A percentile compares a stretch with the other conserved stretches of the same genome.
Evolutionary conservation across 2,329 filamentous ascomycete species (phyloP).

Genomic region (Magnaporthales sp.): DNA sequence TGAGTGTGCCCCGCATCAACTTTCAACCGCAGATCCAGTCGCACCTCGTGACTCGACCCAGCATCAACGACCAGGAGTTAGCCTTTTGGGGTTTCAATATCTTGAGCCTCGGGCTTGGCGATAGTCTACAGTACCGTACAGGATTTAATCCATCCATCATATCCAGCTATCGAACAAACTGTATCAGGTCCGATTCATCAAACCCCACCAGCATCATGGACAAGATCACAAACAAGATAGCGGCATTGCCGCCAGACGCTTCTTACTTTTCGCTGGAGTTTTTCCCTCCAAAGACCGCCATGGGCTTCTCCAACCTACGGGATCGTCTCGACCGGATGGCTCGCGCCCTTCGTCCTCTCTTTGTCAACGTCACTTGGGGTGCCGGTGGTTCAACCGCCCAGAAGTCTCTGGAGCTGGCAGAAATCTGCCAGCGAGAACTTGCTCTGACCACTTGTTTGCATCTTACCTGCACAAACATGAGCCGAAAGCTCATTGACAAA

Average conservation of each 20-base stretch:
- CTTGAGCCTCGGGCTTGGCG: background rate
- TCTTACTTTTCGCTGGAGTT: conserved; percentile 97
- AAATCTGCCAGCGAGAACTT: conserved; percentile 87
- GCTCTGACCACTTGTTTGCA: conserved; percentile 92
- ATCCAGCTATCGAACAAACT: background rate
- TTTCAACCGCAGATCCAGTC: background rate
- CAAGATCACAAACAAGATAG: conserved; percentile 93
- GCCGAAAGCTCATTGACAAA: conserved; percentile 72
- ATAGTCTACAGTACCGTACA: background rate
- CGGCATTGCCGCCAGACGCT: conserved; percentile 70
- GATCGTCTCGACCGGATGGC: conserved; percentile 93
- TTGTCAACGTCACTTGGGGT: conserved; percentile 97
- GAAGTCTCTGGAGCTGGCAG: conserved; percentile 88
- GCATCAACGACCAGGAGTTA: background rate
- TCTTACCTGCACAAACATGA: conserved; percentile 98
- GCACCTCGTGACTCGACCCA: background rate
- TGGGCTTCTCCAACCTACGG: conserved; percentile 91
- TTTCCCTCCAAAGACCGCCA: conserved; percentile 95
- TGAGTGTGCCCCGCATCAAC: background rate
- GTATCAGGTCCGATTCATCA: background rate
- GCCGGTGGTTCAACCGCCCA: conserved; percentile 85
- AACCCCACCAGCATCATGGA: conserved; percentile 43
- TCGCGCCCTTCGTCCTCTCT: conserved; percentile 79
- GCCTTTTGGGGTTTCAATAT: background rate
- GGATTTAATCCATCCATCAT: background rate